phyloP scores from a whole-genome alignment of 345 rosid species.

The Salix exigua region DNA sequence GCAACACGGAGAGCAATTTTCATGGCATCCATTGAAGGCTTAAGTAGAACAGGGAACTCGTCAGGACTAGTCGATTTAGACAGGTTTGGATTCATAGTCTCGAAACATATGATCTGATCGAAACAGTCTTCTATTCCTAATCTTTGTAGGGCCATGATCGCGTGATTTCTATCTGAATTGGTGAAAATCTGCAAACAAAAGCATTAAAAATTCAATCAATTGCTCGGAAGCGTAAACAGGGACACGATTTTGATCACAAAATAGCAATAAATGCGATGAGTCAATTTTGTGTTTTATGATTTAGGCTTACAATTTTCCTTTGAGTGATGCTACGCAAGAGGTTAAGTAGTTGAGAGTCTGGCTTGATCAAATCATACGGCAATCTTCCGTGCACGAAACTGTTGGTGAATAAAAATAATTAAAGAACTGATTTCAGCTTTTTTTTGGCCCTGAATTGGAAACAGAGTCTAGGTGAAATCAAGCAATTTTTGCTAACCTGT shows the following conservation, averaged over 20 bases:
- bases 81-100: constrained; percentile 82
- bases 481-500: constrained; percentile 40
- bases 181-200: constrained; percentile 58
- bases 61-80: constrained; percentile 57
- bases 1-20: constrained; percentile 61
- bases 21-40: constrained; percentile 80
- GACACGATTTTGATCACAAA: not conserved
- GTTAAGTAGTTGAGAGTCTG: constrained; percentile 53
- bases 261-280: not conserved
- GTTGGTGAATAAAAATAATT: constrained; percentile 2
- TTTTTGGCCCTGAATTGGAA: not conserved
- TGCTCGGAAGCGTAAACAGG: not conserved
- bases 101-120: constrained; percentile 78
- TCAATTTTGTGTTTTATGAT: not conserved
- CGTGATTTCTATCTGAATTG: constrained; percentile 84
- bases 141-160: constrained; percentile 46
- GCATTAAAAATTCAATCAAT: not conserved
- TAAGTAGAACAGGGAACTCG: constrained; percentile 67
- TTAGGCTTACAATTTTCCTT: constrained; percentile 58
- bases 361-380: constrained; percentile 75
- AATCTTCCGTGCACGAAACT: constrained; percentile 96
- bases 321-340: constrained; percentile 60
- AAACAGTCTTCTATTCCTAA: constrained; percentile 75
- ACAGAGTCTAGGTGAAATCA: not conserved
- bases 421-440: not conserved